Conservation (phyloP, 2,329 filamentous ascomycete genomes). For the Tolypocladium endophyticum region DNA sequence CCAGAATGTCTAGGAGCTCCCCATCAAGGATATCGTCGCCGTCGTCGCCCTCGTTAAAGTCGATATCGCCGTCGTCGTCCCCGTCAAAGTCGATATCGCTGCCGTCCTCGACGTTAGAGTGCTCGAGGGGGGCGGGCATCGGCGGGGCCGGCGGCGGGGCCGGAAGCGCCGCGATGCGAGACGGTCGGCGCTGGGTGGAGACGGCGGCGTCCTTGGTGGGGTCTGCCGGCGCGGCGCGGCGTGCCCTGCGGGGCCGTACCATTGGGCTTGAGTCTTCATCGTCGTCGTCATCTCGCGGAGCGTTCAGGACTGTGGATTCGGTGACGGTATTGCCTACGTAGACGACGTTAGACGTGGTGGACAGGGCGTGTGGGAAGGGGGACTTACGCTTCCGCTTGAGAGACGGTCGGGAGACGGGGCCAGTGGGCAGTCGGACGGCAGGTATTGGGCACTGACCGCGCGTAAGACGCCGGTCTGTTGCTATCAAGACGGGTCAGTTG, state of each 20-base stretch:
- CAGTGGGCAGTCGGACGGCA: no score
- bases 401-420: no score
- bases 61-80: not conserved
- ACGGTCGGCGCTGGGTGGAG: not conserved
- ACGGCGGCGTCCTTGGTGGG: not conserved
- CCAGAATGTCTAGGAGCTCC: no score
- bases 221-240: no score
- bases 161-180: not conserved
- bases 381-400: no score
- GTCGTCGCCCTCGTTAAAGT: not conserved
- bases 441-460: not conserved
- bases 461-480: not conserved
- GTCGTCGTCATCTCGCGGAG: not conserved
- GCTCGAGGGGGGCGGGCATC: not conserved
- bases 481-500: not conserved
- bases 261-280: not conserved
- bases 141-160: no score
- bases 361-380: no score
- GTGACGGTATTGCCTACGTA: no score
- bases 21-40: no score
- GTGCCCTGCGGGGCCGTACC: not conserved
- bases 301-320: not conserved
- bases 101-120: not conserved
- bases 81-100: not conserved
- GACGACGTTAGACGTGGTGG: not conserved